A percentile compares a stretch with the other conserved stretches of the same genome.
phyloP scores from a whole-genome alignment of 306 rosid species.

The Acacia crassicarpa region DNA sequence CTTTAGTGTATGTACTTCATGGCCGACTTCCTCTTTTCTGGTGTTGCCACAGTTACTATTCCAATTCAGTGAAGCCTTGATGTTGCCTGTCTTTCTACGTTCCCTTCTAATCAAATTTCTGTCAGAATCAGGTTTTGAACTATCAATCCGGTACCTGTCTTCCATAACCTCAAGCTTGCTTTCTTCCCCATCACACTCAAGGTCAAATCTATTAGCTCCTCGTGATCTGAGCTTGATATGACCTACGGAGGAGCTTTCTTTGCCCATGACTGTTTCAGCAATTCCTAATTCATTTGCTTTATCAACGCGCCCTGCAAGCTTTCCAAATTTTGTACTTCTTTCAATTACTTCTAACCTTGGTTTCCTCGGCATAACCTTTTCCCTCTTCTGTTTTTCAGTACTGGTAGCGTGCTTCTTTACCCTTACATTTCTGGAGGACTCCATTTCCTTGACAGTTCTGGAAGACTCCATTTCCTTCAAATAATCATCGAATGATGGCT shows the following conservation, averaged over 20 bases:
- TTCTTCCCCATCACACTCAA: slow-evolving; percentile 33
- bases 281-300: slow-evolving; percentile 14
- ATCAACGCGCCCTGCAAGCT: slow-evolving; percentile 19
- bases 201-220: slow-evolving; percentile 27
- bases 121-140: slow-evolving; percentile 33
- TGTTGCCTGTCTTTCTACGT: slow-evolving; percentile 25
- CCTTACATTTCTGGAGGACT: slow-evolving; percentile 35
- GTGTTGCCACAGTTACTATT: slow-evolving; percentile 6
- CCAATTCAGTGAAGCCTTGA: slow-evolving; percentile 4
- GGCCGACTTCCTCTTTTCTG: not conserved
- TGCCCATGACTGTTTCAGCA: not conserved
- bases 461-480: slow-evolving; percentile 82
- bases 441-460: not conserved
- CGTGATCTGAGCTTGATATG: slow-evolving; percentile 24
- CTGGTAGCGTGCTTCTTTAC: slow-evolving; percentile 27
- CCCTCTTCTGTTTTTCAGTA: slow-evolving; percentile 35
- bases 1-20: slow-evolving; percentile 32
- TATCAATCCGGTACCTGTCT: slow-evolving; percentile 29
- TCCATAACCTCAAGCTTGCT: slow-evolving; percentile 24
- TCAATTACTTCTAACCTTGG: slow-evolving; percentile 29
- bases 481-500: slow-evolving; percentile 77
- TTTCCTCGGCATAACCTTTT: slow-evolving; percentile 29
- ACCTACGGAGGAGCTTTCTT: slow-evolving; percentile 22
- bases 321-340: slow-evolving; percentile 24
- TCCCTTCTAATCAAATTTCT: slow-evolving; percentile 25